These are phyloP conservation scores for Nicotiana sylvestris DNA, from an alignment of 257 asterid species.

Conservation along the genomic window DNA sequence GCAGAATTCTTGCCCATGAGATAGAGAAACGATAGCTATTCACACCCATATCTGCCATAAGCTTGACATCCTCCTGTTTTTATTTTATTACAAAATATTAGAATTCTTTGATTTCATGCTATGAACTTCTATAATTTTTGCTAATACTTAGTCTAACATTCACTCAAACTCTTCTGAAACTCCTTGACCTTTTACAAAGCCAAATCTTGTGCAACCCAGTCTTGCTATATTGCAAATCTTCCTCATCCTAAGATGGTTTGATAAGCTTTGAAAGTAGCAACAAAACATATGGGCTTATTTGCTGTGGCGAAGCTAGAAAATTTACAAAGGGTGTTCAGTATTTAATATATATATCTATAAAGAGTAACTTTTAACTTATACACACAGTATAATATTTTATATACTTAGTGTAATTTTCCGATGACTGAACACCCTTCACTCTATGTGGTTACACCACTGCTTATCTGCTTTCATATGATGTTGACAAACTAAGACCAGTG, in stretches of 20 bases:
- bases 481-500: neutral
- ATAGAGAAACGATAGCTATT: constrained; percentile 20
- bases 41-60: constrained; percentile 15
- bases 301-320: neutral
- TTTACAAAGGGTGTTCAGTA: too few relatives aligned
- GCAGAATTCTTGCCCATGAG: constrained; percentile 23
- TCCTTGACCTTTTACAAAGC: neutral
- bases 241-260: neutral
- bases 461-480: neutral
- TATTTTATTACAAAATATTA: neutral
- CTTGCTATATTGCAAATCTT: neutral
- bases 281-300: neutral
- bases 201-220: neutral
- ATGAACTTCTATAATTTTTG: neutral
- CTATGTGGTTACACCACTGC: neutral
- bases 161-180: neutral
- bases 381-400: too few relatives aligned
- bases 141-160: neutral
- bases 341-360: too few relatives aligned
- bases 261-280: neutral
- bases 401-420: too few relatives aligned
- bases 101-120: neutral
- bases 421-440: too few relatives aligned
- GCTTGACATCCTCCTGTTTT: constrained; percentile 15
- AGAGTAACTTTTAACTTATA: too few relatives aligned